Conservation (phyloP, 768 basidiomycete genomes). For the Mycena olivaceomarginata region DNA sequence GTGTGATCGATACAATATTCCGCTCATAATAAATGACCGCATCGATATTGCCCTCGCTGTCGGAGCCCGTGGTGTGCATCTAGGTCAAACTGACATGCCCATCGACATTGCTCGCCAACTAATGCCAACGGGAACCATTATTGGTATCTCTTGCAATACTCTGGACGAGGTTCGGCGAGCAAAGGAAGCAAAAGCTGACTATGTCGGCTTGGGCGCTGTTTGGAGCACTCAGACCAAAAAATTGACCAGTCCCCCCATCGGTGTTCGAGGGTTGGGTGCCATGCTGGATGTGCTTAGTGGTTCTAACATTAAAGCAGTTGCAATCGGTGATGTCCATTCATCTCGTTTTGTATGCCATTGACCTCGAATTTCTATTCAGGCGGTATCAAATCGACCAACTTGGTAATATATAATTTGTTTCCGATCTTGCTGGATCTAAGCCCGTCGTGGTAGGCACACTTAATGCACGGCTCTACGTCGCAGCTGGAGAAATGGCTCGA, state of each 20-base stretch:
- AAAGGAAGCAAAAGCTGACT: slow-evolving; percentile 81
- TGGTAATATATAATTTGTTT: slow-evolving; percentile 58
- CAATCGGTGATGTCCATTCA: slow-evolving; percentile 78
- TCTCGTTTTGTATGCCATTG: neutral
- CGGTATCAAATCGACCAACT: slow-evolving; percentile 89
- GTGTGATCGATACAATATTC: slow-evolving; percentile 86
- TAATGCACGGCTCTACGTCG: slow-evolving; percentile 81
- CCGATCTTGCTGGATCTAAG: slow-evolving; percentile 63
- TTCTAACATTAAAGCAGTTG: slow-evolving; percentile 82
- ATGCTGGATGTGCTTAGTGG: slow-evolving; percentile 81
- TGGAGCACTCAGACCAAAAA: slow-evolving; percentile 90
- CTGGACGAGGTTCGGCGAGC: slow-evolving; percentile 79
- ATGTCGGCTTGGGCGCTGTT: slow-evolving; percentile 91
- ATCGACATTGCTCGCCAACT: slow-evolving; percentile 78
- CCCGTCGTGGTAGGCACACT: slow-evolving; percentile 23
- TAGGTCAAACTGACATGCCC: slow-evolving; percentile 93
- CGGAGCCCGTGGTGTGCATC: slow-evolving; percentile 87
- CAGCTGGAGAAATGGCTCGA: slow-evolving; percentile 75
- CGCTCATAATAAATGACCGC: slow-evolving; percentile 91
- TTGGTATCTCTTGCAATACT: slow-evolving; percentile 89
- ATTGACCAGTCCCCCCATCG: slow-evolving; percentile 77
- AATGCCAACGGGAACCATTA: slow-evolving; percentile 80
- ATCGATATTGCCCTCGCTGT: slow-evolving; percentile 91
- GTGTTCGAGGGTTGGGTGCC: slow-evolving; percentile 82
- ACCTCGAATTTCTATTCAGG: slow-evolving; percentile 66